Evolutionary conservation across 805 yeast genomes (phyloP), one percentile per base, ranked within the genome.

Genomic region (Ogataea pilisensis): DNA sequence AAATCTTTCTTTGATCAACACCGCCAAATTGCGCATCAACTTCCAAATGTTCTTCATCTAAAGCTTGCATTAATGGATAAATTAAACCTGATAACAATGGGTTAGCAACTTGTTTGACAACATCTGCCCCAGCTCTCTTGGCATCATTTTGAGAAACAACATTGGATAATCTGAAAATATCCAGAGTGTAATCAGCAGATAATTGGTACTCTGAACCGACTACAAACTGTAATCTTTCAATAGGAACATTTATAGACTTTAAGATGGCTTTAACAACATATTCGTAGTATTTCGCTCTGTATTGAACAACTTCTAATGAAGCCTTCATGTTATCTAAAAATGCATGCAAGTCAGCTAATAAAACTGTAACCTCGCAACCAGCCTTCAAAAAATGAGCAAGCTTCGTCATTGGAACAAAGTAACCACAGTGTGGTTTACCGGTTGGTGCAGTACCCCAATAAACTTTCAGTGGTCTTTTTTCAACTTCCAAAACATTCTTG

Each of bases 401-500:
- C 65, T 93, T 91, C 46, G 95, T 84, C 98, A 93, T 91, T 39
- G 98, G 93, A 29, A 93, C 99, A 60, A 93, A 88, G 75, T 93
- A 93, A 38, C 98, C 99, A 70, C 97, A 90, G 68, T 93, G 99
- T 34, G 98, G 96, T 66, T 79, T 86, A 39, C 99, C 99, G 4
- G 99, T 93, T 45, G 99, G 98, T 7, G 99, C 99, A 17, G 98
- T 90, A 52, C 99, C 99, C 98, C 97, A 93, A 78, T 93, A 93
- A 58, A 93, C 68, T 57, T 80, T 85, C 51, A 95, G 65, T 12
- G 93, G 86, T 55, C 95, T 80, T 55, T 87, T 78, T 57, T 87
- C 84, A 41, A 76, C 82, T 60, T 85, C 93, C 46, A 90, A 70
- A 26, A 88, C 79, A 58, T 88, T 76, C 60, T 85, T 85, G 65